Evolutionary conservation across 768 basidiomycete species (phyloP), one percentile per base, ranked within the genome.

Genomic region (Lactarius sanguifluus): DNA sequence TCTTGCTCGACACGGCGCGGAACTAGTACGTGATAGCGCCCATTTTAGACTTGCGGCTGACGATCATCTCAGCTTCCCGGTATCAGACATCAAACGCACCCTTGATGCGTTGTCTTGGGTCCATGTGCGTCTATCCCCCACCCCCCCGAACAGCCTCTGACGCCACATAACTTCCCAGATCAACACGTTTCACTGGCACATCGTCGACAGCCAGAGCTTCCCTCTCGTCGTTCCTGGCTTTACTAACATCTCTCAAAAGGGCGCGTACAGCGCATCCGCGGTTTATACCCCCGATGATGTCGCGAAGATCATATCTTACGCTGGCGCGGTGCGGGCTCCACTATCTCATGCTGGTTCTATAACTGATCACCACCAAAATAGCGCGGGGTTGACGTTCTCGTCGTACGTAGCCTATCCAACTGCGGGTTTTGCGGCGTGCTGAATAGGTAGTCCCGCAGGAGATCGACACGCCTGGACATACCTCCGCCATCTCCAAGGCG

Each of bases 391-490:
- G 82, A 83, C 59, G 79, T 84, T 36, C 71, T 84, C 65, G 71
- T 83, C 43, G 80, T 76, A 68, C 16, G 65, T 66, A 10, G 0
- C 16, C 28, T 25, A 36, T 30, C 23, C 20, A n/a, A 4, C 50
- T 5, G 8, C 9, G 10, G 12, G n/a, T 23, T 34, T 34, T 34
- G 2, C 23, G n/a, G 20, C 12, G 38, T 8, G 43, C 52, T 34
- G 45, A 34, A 50, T 32, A 23, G 3, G 30, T 13, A 9, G 2
- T 9, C 0, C 34, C 92, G 28, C 41, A 86, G 85, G 92, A 94
- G 79, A 83, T 94, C 60, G 94, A 94, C 73, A 90, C 84, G 2
- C 93, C 93, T 0, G 93, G 92, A 0, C 94, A 94, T 75, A 91
- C 91, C 2, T 80, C 88, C 1, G 76, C 81, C 36, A 88, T 95